Conservation (phyloP, 805 yeast genomes). For the Candida rishiriensis region DNA sequence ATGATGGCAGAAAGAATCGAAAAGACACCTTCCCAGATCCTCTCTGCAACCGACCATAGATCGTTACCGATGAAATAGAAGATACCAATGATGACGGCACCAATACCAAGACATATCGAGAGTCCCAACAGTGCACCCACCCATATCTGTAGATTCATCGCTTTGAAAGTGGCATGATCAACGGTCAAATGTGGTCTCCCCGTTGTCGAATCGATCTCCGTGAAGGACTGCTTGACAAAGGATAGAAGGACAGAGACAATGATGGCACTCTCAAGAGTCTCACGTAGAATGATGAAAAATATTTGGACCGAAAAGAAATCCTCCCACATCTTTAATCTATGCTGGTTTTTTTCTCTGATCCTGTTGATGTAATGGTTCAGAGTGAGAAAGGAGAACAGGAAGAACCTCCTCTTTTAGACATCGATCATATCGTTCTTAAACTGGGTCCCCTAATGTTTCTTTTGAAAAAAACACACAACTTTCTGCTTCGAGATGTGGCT, state of each 20-base stretch:
- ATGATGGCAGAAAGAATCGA: slow-evolving; percentile 73
- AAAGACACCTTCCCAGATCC: slow-evolving; percentile 84
- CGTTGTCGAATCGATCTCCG: slow-evolving; percentile 29
- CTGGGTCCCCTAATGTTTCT: no score
- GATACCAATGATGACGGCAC: slow-evolving; percentile 61
- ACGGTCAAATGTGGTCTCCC: slow-evolving; percentile 25
- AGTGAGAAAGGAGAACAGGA: no score
- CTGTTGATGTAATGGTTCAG: no score
- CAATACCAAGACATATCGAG: slow-evolving; percentile 63
- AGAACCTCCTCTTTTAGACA: no score
- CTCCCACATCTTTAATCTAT: slow-evolving; percentile 29
- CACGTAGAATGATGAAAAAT: slow-evolving; percentile 68
- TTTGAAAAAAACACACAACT: no score
- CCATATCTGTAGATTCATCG: slow-evolving; percentile 69
- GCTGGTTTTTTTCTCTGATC: no score
- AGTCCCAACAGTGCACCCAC: slow-evolving; percentile 75
- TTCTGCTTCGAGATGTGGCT: no score
- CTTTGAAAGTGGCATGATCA: slow-evolving; percentile 32
- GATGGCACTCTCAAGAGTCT: slow-evolving; percentile 71
- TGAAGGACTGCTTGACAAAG: slow-evolving; percentile 58
- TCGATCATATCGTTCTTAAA: no score
- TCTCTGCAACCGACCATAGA: slow-evolving; percentile 82
- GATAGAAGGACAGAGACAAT: slow-evolving; percentile 71
- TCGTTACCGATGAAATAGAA: slow-evolving; percentile 80
- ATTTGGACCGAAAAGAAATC: slow-evolving; percentile 66